phyloP scores from a whole-genome alignment of 1,139 yeast species.

The Candida tropicalis region DNA sequence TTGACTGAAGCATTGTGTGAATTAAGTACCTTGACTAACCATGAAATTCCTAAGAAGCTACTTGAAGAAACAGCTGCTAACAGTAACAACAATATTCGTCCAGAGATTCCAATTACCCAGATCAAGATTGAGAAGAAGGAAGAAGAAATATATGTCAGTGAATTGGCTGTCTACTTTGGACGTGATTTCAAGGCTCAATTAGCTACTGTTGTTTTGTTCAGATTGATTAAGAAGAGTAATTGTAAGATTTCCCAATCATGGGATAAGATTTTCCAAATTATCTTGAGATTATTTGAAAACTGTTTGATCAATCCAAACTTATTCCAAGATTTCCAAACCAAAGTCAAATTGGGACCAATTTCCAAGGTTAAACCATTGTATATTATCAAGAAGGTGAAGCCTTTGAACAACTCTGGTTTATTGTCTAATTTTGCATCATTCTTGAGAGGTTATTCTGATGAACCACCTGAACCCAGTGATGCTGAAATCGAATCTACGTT shows the following conservation, averaged over 20 bases:
- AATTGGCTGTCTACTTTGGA: constrained; percentile 82
- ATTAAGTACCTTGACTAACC: constrained; percentile 56
- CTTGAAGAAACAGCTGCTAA: constrained; percentile 25
- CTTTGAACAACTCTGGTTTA: constrained; percentile 70
- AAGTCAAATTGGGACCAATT: constrained; percentile 51
- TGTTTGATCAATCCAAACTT: constrained; percentile 71
- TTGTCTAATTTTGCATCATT: constrained; percentile 91
- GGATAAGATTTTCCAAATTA: constrained; percentile 59
- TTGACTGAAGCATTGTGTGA: constrained; percentile 65
- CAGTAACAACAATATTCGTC: constrained; percentile 38
- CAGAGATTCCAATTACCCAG: constrained; percentile 51
- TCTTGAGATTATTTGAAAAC: constrained; percentile 70
- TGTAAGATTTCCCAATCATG: constrained; percentile 56
- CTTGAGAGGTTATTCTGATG: constrained; percentile 84
- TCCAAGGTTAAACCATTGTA: constrained; percentile 68
- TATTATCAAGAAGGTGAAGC: constrained; percentile 61
- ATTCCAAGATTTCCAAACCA: constrained; percentile 64
- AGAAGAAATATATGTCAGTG: constrained; percentile 73
- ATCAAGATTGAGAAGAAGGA: constrained; percentile 51
- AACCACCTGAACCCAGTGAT: constrained; percentile 81
- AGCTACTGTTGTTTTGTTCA: constrained; percentile 81
- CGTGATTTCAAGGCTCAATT: constrained; percentile 90
- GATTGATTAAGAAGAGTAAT: constrained; percentile 66
- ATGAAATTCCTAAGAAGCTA: neutral
- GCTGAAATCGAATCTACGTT: constrained; percentile 88